These are phyloP conservation scores for Aurantiochytrium sp. DNA, from an alignment of 108 stramenopile species.

Conservation along the genomic window DNA sequence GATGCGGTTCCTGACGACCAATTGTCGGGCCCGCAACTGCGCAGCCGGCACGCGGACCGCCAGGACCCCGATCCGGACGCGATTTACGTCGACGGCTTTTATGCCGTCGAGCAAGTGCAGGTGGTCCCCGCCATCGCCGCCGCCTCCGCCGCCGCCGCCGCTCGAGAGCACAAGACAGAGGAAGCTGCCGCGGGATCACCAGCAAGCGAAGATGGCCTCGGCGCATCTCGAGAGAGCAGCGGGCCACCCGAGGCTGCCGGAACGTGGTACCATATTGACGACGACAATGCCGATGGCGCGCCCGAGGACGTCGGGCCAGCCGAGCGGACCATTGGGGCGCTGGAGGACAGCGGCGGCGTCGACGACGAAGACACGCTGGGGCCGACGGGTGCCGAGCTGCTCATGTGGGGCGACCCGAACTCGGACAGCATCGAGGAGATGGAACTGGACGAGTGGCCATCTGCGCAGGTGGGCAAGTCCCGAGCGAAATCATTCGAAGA, in stretches of 20 bases:
- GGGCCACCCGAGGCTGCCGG: background rate
- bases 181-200: background rate
- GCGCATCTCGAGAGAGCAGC: background rate
- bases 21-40: background rate
- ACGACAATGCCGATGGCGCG: background rate
- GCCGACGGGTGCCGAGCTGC: background rate
- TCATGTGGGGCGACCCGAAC: background rate
- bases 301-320: too few species aligned
- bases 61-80: background rate
- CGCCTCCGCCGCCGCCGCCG: background rate
- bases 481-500: background rate
- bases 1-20: background rate
- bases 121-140: background rate
- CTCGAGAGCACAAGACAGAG: too few species aligned
- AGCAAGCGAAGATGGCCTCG: background rate
- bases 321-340: too few species aligned
- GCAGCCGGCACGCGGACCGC: background rate
- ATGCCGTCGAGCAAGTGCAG: background rate
- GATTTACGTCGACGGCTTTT: slow-evolving; percentile 7
- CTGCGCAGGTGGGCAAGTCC: background rate
- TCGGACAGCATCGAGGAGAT: background rate
- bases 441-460: background rate
- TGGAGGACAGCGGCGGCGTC: background rate
- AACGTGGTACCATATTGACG: background rate
- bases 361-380: background rate